phyloP scores from a whole-genome alignment of 768 basidiomycete species.

The Rhodotorula sphaerocarpa region DNA sequence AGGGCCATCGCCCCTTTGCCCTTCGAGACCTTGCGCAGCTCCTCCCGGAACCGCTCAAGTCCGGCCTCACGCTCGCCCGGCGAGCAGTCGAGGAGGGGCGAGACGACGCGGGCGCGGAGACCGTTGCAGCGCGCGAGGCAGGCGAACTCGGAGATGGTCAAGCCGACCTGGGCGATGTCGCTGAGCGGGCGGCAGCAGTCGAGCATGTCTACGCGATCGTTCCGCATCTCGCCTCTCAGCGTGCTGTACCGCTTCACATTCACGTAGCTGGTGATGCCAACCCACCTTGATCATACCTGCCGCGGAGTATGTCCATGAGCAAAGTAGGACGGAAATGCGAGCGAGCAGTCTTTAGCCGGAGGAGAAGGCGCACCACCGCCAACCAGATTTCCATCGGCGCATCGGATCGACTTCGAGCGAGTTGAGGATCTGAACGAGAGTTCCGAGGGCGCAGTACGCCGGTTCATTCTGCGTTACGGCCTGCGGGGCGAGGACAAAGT shows the following conservation, averaged over 20 bases:
- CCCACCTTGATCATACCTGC: not conserved
- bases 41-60: conserved; percentile 16
- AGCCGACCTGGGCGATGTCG: conserved; percentile 28
- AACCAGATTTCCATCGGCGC: conserved; percentile 31
- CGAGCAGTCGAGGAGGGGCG: not conserved
- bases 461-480: conserved; percentile 36
- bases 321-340: too few species aligned
- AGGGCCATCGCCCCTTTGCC: conserved; percentile 28
- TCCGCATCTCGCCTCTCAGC: too few species aligned
- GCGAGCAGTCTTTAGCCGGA: not conserved
- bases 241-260: too few species aligned
- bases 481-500: conserved; percentile 32
- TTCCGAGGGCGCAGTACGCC: conserved; percentile 36
- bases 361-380: conserved; percentile 23
- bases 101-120: not conserved
- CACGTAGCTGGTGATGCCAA: too few species aligned
- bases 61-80: not conserved
- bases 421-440: conserved; percentile 37
- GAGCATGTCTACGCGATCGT: conserved; percentile 16
- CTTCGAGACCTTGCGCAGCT: conserved; percentile 1
- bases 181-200: conserved; percentile 30
- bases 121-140: conserved; percentile 38
- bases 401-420: conserved; percentile 37
- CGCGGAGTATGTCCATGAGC: not conserved
- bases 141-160: conserved; percentile 37